These are phyloP conservation scores for Metschnikowia noctiluminum DNA, from an alignment of 805 yeast species.

Conservation along the genomic window DNA sequence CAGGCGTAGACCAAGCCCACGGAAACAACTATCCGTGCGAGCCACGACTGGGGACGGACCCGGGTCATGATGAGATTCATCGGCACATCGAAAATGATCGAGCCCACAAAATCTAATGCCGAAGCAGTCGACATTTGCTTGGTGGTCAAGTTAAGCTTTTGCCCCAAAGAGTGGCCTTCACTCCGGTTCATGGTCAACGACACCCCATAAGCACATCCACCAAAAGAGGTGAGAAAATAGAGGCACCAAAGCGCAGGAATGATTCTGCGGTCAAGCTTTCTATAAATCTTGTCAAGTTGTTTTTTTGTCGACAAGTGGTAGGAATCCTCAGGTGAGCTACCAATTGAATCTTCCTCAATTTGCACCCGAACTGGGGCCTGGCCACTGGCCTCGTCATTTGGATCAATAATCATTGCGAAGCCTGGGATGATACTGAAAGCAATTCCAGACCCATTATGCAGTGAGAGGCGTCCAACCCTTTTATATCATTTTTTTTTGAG, in stretches of 20 bases:
- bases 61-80: constrained; percentile 81
- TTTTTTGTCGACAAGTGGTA: not conserved
- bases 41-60: constrained; percentile 82
- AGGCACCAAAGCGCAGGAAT: constrained; percentile 81
- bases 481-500: not conserved
- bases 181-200: constrained; percentile 73
- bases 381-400: not conserved
- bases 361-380: not conserved
- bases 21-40: constrained; percentile 68
- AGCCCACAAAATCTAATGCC: constrained; percentile 79
- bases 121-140: constrained; percentile 69
- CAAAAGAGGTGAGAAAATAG: constrained; percentile 77
- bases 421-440: not conserved
- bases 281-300: constrained; percentile 50
- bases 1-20: constrained; percentile 78
- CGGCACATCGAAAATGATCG: constrained; percentile 80
- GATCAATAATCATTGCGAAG: not conserved
- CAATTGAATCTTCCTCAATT: constrained; percentile 1
- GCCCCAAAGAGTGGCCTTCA: constrained; percentile 56
- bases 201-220: constrained; percentile 71
- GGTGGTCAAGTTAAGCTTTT: constrained; percentile 47
- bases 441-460: not conserved
- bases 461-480: no score
- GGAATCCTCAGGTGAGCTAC: not conserved
- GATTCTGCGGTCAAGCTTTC: constrained; percentile 64